These are phyloP conservation scores for Alternaria metachromatica DNA, from an alignment of 2,329 filamentous ascomycete genomes.

Conservation along the genomic window DNA sequence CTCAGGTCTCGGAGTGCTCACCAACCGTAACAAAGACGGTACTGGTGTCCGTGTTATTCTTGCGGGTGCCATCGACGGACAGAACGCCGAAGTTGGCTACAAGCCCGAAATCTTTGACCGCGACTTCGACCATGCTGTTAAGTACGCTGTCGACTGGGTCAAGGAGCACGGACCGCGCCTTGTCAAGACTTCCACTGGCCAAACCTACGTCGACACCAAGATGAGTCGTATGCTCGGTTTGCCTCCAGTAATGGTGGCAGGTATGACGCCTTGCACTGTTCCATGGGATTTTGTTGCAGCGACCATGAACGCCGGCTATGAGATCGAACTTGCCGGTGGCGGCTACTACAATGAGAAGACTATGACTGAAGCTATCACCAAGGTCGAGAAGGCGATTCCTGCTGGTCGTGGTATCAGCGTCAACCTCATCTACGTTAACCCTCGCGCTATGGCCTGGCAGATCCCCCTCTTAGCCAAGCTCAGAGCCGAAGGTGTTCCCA, in stretches of 20 bases:
- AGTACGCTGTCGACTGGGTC: conserved; percentile 96
- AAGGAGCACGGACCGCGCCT: conserved; percentile 95
- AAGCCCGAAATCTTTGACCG: conserved; percentile 98
- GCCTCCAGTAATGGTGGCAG: conserved; percentile 57
- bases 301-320: conserved; percentile 61
- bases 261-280: conserved; percentile 58
- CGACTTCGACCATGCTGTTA: conserved; percentile 92
- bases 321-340: conserved; percentile 58
- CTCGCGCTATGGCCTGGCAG: conserved; percentile 61
- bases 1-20: conserved; percentile 92
- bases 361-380: conserved; percentile 55
- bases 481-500: conserved; percentile 54
- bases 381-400: conserved; percentile 54
- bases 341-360: conserved; percentile 57
- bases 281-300: conserved; percentile 60
- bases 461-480: conserved; percentile 59
- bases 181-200: conserved; percentile 84
- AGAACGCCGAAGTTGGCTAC: conserved; percentile 90
- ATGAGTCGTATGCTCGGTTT: conserved; percentile 56
- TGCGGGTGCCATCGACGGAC: conserved; percentile 90
- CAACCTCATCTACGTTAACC: conserved; percentile 63
- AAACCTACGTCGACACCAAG: conserved; percentile 94
- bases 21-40: conserved; percentile 98
- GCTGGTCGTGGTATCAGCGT: conserved; percentile 59
- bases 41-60: conserved; percentile 96